Evolutionary conservation across 345 rosid genomes (phyloP), one percentile per base, ranked within the genome.

Genomic region (Murraya koenigii): DNA sequence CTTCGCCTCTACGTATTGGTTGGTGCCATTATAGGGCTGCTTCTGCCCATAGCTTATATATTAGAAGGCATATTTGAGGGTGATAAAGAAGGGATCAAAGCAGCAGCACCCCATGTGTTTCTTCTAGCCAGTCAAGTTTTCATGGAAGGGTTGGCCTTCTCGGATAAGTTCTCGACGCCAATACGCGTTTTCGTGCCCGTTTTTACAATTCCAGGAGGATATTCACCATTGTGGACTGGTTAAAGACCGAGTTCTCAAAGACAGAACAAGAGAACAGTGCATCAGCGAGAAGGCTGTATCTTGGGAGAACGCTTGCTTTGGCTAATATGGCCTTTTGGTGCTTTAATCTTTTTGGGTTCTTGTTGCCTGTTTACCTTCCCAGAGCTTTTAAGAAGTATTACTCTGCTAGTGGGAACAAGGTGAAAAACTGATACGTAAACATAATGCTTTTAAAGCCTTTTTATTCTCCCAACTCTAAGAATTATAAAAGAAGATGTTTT

Each of bases 361-460:
- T 96, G 88, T 80, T 96, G 76, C 98, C 99, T 76, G 88, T 94
- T 79, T 92, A 90, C 73, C 82, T 92, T 66, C 97, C 97, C 1
- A 89, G 66, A 79, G 99, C 95, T 74, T 91, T 96, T 64, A 88
- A 84, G 76, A 86, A 82, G 80, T 92, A 94, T 69, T 94, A 89
- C 79, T 68, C 86, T 83, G 74, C 76, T 19, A 7, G 5, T 2
- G 77, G 68, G 1, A 17, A 26, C n/a, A 82, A 82, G 71, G 82
- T 83, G 19, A 22, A 82, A 54, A 71, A 71, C 79, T 72, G n/a
- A 74, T 25, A 36, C 22, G 13, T 2, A 35, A 0, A 44, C 49
- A 44, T 44, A 44, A 44, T 44, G 49, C 49, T 44, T 44, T 44
- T 44, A 44, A 3, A 44, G 49, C 49, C 44, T 44, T 44, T 44